Evolutionary conservation across 768 basidiomycete species (phyloP).

Genomic region (Lepiota venenata): DNA sequence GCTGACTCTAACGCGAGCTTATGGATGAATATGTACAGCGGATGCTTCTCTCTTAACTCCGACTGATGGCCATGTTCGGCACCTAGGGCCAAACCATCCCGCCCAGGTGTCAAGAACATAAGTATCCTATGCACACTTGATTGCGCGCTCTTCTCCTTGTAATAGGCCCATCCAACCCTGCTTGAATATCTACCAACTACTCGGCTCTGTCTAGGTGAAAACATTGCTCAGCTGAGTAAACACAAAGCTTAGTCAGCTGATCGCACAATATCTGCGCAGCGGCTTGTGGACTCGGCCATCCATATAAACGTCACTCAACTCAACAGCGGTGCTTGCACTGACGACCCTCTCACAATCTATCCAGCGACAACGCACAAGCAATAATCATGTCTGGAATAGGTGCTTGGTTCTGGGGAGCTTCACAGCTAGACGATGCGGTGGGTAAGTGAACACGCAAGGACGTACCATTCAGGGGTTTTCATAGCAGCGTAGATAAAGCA

Average conservation of each 20-base stretch:
- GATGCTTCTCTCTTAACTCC: neutral
- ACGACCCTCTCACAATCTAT: neutral
- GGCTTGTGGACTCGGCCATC: neutral
- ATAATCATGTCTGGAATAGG: conserved; percentile 53
- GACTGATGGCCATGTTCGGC: conserved; percentile 5
- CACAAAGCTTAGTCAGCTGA: conserved; percentile 6
- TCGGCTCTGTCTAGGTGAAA: neutral
- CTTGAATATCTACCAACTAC: neutral
- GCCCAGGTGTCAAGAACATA: too few species aligned
- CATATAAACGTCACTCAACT: conserved; percentile 2
- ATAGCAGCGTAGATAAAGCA: conserved; percentile 69
- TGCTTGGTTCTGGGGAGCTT: conserved; percentile 77
- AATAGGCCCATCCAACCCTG: neutral
- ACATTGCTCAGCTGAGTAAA: neutral
- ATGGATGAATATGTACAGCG: too few species aligned
- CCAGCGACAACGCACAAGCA: neutral
- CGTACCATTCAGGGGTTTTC: neutral
- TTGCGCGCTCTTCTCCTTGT: too few species aligned
- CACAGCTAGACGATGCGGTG: conserved; percentile 79
- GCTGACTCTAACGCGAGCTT: neutral
- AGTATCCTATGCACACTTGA: too few species aligned
- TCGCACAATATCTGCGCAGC: neutral
- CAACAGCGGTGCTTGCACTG: neutral
- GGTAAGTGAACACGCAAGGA: conserved; percentile 44
- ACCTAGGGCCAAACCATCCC: neutral